Evolutionary conservation across 106 monocot genomes (phyloP), one percentile per base, ranked within the genome.

Genomic region (Dendrobium chrysotoxum): DNA sequence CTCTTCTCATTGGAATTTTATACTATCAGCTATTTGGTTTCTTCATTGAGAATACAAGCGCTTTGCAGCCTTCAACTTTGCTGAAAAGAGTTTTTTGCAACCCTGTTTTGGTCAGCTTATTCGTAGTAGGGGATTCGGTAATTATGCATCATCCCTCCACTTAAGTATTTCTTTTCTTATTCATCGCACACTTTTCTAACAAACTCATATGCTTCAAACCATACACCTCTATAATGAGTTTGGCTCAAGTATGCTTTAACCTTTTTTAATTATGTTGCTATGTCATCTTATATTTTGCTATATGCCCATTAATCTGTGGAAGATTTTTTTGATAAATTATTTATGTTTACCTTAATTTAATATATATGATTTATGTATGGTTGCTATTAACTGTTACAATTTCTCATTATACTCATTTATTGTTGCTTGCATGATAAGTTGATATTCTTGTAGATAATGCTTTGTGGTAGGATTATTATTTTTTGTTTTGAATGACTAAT

Each of bases 71-170:
- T 35, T 35, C 35, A 3, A 35, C 35, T 35, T 35, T 35, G 35
- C 35, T 89, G 44, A 92, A 88, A 80, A 85, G 92, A 78, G 87
- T 89, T 81, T 89, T 92, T 84, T 88, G 83, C 23, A 89, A 66
- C 75, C 87, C 89, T 50, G 89, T 35, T 89, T 71, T 75, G 55
- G 86, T 92, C 67, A 89, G 92, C 88, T 81, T 92, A 44, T 92
- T 92, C 44, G 89, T 92, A 53, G 92, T 92, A 55, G 92, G 92
- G n/a, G 92, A 92, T 70, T 92, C 89, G 88, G 92, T 92, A 87
- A 35, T n/a, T 68, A 57, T 7, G 4, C 74, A 47, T 21, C 18
- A 30, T 79, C 47, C 78, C 53, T 70, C 39, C 38, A 38, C 53
- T 40, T 15, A 41, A 47, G 17, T 47, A 13, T 35, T 35, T 70